Base-by-base conservation (phyloP, 2,329 filamentous ascomycete genomes). In the Stagonosporopsis cucurbitacearum region DNA sequence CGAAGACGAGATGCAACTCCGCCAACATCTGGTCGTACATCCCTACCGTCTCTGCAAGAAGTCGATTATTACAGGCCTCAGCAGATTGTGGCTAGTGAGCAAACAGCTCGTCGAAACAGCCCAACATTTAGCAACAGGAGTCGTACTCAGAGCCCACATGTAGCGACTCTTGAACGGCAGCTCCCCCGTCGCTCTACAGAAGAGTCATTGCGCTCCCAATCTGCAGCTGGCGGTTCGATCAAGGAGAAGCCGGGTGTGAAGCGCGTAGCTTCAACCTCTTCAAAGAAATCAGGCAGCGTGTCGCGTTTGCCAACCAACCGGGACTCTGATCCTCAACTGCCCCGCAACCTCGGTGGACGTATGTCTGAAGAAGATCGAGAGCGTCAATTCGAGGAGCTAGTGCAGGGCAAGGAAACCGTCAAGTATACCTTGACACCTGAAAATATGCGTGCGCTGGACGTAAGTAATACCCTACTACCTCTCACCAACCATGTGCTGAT, bases 361-460 rank as follows among this genome's bases (percentile, higher is more conserved):
- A 68, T 75, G 67, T 75, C 75, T 11, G 71, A 75, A 44, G 75
- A 77, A 55, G 74, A 75, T 52, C 67, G 73, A 13, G 64, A 70
- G 49, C 73, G 74, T 12, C 78, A 82, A 57, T 82, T 82, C 61
- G 80, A 82, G 50, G 74, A 75, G 36, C 73, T 81, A 36, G 74
- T 82, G 37, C 76, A 79, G 62, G 72, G 77, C 17, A 73, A 77
- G 40, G 80, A 81, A 25, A 81, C 79, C 5, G 77, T 81, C 20
- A 81, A 82, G 63, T 81, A 79, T 65, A 81, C 80, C 6, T 67
- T 82, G 49, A 81, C 80, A 12, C 80, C 80, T 20, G 74, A 80
- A 50, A 75, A 68, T 42, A 77, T 81, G 64, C 76, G 79, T 37
- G 79, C 78, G 50, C 59, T 72, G 17, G 74, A 78, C 51, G 79